A percentile compares a stretch with the other conserved stretches of the same genome.
Evolutionary conservation across 345 rosid genomes (phyloP).

Genomic region (Brassica incana): DNA sequence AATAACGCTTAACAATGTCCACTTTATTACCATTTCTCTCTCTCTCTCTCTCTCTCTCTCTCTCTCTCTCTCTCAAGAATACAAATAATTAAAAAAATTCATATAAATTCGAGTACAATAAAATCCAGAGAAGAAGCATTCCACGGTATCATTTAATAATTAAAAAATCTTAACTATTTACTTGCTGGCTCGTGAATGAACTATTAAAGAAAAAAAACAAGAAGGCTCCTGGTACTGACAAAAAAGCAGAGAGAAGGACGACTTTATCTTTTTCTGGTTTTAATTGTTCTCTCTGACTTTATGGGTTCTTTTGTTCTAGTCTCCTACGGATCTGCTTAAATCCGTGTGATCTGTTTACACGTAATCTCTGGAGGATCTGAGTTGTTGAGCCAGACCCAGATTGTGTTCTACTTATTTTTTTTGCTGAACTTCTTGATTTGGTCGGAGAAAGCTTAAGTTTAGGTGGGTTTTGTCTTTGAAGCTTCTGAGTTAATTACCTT

Average conservation of each 20-base stretch:
- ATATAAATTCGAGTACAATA: conserved; percentile 21
- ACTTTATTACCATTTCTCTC: conserved; percentile 24
- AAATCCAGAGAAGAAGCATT: conserved; percentile 30
- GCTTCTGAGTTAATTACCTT: conserved; percentile 19
- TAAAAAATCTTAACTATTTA: conserved; percentile 18
- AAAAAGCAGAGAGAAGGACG: conserved; percentile 31
- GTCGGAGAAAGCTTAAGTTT: conserved; percentile 21
- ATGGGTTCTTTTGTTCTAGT: conserved; percentile 34
- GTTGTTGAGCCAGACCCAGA: conserved; percentile 31
- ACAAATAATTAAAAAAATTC: conserved; percentile 1
- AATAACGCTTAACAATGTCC: conserved; percentile 43
- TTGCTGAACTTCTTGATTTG: conserved; percentile 31
- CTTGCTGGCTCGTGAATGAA: conserved; percentile 40
- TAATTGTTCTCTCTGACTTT: conserved; percentile 44
- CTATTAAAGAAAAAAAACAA: conserved; percentile 32
- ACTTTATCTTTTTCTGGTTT: conserved; percentile 37
- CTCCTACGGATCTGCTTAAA: conserved; percentile 36
- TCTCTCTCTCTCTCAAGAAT: conserved; percentile 1
- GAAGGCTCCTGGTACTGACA: conserved; percentile 37
- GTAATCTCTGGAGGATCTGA: conserved; percentile 25
- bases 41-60: conserved; percentile 4
- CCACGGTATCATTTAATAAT: not conserved
- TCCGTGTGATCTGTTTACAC: conserved; percentile 30
- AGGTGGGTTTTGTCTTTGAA: conserved; percentile 10
- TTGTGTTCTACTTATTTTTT: conserved; percentile 10